Evolutionary conservation across 768 basidiomycete species (phyloP).

Genomic region (Phaeolepiota aurea): DNA sequence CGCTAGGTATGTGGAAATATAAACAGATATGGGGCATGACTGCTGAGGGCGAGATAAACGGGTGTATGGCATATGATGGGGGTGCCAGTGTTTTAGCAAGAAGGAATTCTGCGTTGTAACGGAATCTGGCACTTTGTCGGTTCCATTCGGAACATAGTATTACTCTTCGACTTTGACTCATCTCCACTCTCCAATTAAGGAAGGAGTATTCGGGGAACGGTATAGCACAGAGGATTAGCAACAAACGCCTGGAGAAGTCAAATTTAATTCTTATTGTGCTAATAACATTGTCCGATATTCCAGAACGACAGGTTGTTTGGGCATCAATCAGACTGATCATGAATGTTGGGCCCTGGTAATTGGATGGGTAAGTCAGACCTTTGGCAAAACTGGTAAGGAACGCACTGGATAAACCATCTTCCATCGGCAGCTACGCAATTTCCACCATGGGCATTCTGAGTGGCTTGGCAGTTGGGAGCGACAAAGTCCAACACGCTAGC

Average conservation of each 20-base stretch:
- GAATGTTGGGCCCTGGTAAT: too few species aligned
- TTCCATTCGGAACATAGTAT: constrained; percentile 54
- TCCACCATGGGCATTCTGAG: constrained; percentile 43
- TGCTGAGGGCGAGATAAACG: constrained; percentile 53
- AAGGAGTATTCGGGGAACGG: constrained; percentile 8
- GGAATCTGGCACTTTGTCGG: constrained; percentile 39
- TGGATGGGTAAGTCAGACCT: too few species aligned
- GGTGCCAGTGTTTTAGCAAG: constrained; percentile 8
- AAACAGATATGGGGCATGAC: constrained; percentile 59
- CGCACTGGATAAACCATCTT: constrained; percentile 42
- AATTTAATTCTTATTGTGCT: too few species aligned
- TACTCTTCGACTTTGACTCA: too few species aligned
- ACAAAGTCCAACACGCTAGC: constrained; percentile 30
- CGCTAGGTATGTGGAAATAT: constrained; percentile 37
- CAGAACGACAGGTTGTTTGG: too few species aligned
- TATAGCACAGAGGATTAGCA: constrained; percentile 1
- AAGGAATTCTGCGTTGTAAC: constrained; percentile 12
- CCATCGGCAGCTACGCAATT: constrained; percentile 38
- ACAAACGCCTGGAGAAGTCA: too few species aligned
- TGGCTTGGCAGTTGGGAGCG: constrained; percentile 36
- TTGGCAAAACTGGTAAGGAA: too few species aligned
- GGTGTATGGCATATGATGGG: constrained; percentile 57
- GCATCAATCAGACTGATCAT: too few species aligned
- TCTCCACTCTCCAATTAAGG: too few species aligned
- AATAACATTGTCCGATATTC: too few species aligned